Evolutionary conservation across 768 basidiomycete genomes (phyloP).

Genomic region (Suillus subaureus): DNA sequence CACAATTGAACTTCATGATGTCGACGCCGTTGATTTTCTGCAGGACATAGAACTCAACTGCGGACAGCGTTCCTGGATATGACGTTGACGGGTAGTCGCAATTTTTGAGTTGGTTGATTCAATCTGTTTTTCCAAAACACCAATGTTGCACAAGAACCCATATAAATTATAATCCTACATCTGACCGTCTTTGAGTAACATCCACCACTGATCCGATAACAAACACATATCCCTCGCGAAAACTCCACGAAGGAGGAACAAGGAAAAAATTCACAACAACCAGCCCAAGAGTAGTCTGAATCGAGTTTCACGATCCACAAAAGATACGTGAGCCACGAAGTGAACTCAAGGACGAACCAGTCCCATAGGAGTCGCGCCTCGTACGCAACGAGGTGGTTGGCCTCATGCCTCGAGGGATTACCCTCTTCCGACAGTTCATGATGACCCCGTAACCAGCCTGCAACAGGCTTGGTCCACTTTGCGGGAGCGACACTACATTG

Average conservation of each 20-base stretch:
- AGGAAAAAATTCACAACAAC: conserved; percentile 5
- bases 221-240: too few relatives aligned
- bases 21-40: too few relatives aligned
- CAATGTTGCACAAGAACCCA: neutral
- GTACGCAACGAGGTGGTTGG: neutral
- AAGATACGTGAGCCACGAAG: conserved; percentile 25
- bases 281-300: conserved; percentile 30
- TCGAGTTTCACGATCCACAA: conserved; percentile 29
- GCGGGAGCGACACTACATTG: neutral
- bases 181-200: too few relatives aligned
- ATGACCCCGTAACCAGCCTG: neutral
- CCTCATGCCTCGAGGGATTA: neutral
- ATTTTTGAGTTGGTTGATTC: neutral
- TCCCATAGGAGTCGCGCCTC: neutral
- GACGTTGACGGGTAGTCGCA: too few relatives aligned
- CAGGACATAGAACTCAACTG: too few relatives aligned
- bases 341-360: conserved; percentile 28
- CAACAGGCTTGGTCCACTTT: neutral
- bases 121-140: neutral
- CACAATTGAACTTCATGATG: too few relatives aligned
- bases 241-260: conserved; percentile 10
- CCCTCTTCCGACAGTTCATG: neutral
- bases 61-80: too few relatives aligned
- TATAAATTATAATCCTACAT: neutral
- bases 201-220: too few relatives aligned